phyloP scores from a whole-genome alignment of 768 basidiomycete genomes.

The Pisolithus tinctorius region DNA sequence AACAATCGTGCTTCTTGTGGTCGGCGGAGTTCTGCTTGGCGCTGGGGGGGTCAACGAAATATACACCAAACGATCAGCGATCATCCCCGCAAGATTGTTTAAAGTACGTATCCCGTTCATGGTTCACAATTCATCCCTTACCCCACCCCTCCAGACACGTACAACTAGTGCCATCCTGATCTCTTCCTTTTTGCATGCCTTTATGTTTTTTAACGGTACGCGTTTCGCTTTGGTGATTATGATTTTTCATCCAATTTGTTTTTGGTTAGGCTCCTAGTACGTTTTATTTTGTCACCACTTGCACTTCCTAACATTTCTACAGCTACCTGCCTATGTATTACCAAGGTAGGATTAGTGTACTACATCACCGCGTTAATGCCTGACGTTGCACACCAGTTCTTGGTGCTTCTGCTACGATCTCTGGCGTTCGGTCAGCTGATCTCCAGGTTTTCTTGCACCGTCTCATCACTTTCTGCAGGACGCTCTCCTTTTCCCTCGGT shows the following conservation, averaged over 20 bases:
- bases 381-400: conserved; percentile 16
- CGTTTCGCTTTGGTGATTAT: background rate
- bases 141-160: conserved; percentile 25
- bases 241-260: background rate
- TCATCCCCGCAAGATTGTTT: conserved; percentile 35
- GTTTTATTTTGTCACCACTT: background rate
- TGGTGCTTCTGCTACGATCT: conserved; percentile 29
- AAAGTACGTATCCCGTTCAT: conserved; percentile 13
- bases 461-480: conserved; percentile 16
- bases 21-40: conserved; percentile 28
- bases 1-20: conserved; percentile 32
- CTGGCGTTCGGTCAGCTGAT: conserved; percentile 25
- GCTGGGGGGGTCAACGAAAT: conserved; percentile 28
- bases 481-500: conserved; percentile 30
- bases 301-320: conserved; percentile 3
- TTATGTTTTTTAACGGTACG: conserved; percentile 29
- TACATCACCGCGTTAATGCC: background rate
- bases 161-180: conserved; percentile 30
- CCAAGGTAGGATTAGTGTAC: conserved; percentile 18
- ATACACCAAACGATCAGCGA: conserved; percentile 27
- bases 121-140: background rate
- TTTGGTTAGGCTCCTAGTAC: conserved; percentile 21
- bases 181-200: conserved; percentile 28
- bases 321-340: conserved; percentile 37
- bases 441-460: no score